A percentile compares a stretch with the other conserved stretches of the same genome.
Evolutionary conservation across 192 early-diverging fungal species (phyloP).

Genomic region (Pilaira anomala): DNA sequence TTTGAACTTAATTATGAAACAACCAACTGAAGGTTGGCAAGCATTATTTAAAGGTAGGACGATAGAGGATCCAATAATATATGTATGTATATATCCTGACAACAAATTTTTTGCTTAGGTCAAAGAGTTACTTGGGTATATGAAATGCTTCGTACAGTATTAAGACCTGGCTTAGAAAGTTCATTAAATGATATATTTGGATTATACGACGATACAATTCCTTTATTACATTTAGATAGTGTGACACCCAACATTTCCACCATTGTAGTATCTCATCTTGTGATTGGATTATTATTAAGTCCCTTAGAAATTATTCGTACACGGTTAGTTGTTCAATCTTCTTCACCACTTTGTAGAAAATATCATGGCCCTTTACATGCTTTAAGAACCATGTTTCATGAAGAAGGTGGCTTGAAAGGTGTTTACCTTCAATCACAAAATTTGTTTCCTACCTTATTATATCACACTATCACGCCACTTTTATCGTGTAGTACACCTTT

Average conservation of each 20-base stretch:
- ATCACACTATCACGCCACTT: conserved; percentile 71
- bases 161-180: conserved; percentile 84
- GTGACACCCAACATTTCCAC: conserved; percentile 61
- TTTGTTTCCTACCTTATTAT: conserved; percentile 72
- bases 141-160: conserved; percentile 59
- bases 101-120: too few relatives aligned
- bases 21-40: conserved; percentile 62
- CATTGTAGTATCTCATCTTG: conserved; percentile 62
- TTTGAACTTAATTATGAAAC: conserved; percentile 46
- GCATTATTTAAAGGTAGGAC: conserved; percentile 57
- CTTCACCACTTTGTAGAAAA: conserved; percentile 63
- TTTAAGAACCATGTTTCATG: conserved; percentile 63
- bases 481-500: conserved; percentile 61
- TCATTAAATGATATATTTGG: conserved; percentile 83
- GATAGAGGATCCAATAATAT: too few relatives aligned
- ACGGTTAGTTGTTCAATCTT: conserved; percentile 76
- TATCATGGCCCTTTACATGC: conserved; percentile 77
- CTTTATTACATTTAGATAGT: conserved; percentile 55
- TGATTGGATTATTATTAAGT: conserved; percentile 77
- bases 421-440: conserved; percentile 62
- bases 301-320: conserved; percentile 89
- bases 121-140: conserved; percentile 74
- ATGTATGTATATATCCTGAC: too few relatives aligned
- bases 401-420: conserved; percentile 60
- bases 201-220: conserved; percentile 78